phyloP scores from a whole-genome alignment of 192 early-diverging fungal species.

The Polychytrium aggregatum region DNA sequence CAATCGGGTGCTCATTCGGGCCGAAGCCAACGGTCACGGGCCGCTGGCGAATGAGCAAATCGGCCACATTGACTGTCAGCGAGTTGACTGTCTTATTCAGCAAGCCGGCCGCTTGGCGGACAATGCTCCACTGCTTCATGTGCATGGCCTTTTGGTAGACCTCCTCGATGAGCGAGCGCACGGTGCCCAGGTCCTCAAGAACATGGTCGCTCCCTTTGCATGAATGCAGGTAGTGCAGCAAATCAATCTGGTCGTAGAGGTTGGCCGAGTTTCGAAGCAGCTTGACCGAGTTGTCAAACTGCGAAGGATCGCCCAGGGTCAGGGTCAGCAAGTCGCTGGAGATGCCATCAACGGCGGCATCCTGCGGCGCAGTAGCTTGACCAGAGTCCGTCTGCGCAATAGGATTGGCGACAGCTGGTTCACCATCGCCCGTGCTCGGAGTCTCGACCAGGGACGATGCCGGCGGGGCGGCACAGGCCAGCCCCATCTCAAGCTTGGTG shows the following conservation, averaged over 20 bases:
- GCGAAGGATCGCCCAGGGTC: slow-evolving; percentile 53
- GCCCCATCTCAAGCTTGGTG: too few species aligned
- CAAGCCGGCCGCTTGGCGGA: slow-evolving; percentile 69
- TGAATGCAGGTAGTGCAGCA: slow-evolving; percentile 66
- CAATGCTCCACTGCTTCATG: slow-evolving; percentile 65
- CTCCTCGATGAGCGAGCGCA: slow-evolving; percentile 61
- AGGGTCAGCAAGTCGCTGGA: slow-evolving; percentile 32
- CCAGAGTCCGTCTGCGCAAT: slow-evolving; percentile 8
- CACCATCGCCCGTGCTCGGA: too few species aligned
- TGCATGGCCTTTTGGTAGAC: slow-evolving; percentile 69
- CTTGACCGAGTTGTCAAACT: slow-evolving; percentile 44
- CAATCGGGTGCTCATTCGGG: slow-evolving; percentile 52
- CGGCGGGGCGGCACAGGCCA: too few species aligned
- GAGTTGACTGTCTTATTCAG: slow-evolving; percentile 63
- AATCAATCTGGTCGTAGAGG: slow-evolving; percentile 71
- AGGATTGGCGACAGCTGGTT: too few species aligned
- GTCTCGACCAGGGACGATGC: too few species aligned
- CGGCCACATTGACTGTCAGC: slow-evolving; percentile 68
- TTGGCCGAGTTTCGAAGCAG: slow-evolving; percentile 52
- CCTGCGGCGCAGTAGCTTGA: not conserved
- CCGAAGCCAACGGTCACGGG: slow-evolving; percentile 69
- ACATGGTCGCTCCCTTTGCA: slow-evolving; percentile 47
- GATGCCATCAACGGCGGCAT: not conserved
- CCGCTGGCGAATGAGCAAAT: slow-evolving; percentile 66
- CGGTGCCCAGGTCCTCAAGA: slow-evolving; percentile 34